Evolutionary conservation across 2,329 filamentous ascomycete species (phyloP), one percentile per base, ranked within the genome.

Genomic region (Beauveria asiatica): DNA sequence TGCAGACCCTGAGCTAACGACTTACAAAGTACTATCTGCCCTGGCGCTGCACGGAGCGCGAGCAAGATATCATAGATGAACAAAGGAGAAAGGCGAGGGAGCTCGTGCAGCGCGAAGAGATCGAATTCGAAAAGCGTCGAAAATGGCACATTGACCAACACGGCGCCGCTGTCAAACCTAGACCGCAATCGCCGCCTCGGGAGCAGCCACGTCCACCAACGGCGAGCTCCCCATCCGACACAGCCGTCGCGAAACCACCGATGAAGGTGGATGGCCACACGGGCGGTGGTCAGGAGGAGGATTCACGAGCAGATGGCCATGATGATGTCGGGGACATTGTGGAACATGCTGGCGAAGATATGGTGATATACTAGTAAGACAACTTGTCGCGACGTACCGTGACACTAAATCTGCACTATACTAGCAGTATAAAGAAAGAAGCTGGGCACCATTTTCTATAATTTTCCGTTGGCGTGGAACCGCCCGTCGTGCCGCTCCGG

Each of bases 321-420:
- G 88, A 92, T 67, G 86, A 91, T 63, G 81, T 83, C 55, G 88
- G 85, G 57, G 89, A 92, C 68, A 86, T 93, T 60, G 80, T 95
- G 65, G 85, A 94, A 58, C 89, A 91, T 72, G 89, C 88, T 59
- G 90, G 91, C 62, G 92, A 97, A 76, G 92, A 96, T 68, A 92
- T 88, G 67, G 90, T 96, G 57, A 93, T 96, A 62, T 96, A 96
- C 76, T 96, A 77, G 37, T n/a, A 10, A 37, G 19, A 46, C 21
- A 19, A 19, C 11, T 27, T n/a, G 44, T 19, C 4, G 54, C 13
- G 30, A 48, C 13, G 30, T 16, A 23, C 27, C 5, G 19, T 23
- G 19, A 13, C 23, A 48, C 30, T 25, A 5, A 16, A 30, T 39
- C n/a, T 37, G 33, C 11, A 16, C 33, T 5, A 37, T 37, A 37